phyloP scores from a whole-genome alignment of 768 basidiomycete species.

The Leccinum sublutescens region DNA sequence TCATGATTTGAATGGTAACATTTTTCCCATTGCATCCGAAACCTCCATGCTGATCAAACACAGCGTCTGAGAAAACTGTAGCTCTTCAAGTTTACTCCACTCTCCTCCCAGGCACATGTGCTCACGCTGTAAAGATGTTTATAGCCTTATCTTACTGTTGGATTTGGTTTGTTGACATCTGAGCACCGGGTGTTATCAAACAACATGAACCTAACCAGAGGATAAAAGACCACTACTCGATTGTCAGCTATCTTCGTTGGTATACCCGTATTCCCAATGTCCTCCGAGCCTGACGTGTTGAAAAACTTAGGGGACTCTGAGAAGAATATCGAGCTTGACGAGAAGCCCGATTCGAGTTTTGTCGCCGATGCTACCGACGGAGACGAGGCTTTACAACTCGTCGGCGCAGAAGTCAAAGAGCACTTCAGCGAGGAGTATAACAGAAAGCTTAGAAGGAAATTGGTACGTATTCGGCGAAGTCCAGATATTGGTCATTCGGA shows the following conservation, averaged over 20 bases:
- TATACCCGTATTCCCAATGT: slow-evolving; percentile 16
- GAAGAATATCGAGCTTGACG: slow-evolving; percentile 27
- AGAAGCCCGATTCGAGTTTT: slow-evolving; percentile 29
- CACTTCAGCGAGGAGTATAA: slow-evolving; percentile 65
- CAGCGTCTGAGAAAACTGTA: slow-evolving; percentile 10
- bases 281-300: slow-evolving; percentile 7
- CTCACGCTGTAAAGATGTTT: slow-evolving; percentile 12
- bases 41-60: slow-evolving; percentile 1
- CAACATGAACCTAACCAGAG: not conserved
- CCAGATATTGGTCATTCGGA: not conserved
- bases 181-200: slow-evolving; percentile 8
- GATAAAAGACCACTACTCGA: slow-evolving; percentile 10
- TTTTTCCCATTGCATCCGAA: slow-evolving; percentile 2
- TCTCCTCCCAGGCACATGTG: slow-evolving; percentile 1
- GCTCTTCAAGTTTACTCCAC: not conserved
- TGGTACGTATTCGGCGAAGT: slow-evolving; percentile 37
- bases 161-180: not conserved
- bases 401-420: slow-evolving; percentile 48
- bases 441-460: slow-evolving; percentile 51
- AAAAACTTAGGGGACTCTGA: slow-evolving; percentile 15
- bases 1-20: no score
- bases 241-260: not conserved
- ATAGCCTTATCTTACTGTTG: slow-evolving; percentile 17
- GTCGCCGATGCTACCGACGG: slow-evolving; percentile 42
- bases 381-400: slow-evolving; percentile 61